phyloP scores from a whole-genome alignment of 352 stramenopile species.

The Globisporangium recalcitrans region DNA sequence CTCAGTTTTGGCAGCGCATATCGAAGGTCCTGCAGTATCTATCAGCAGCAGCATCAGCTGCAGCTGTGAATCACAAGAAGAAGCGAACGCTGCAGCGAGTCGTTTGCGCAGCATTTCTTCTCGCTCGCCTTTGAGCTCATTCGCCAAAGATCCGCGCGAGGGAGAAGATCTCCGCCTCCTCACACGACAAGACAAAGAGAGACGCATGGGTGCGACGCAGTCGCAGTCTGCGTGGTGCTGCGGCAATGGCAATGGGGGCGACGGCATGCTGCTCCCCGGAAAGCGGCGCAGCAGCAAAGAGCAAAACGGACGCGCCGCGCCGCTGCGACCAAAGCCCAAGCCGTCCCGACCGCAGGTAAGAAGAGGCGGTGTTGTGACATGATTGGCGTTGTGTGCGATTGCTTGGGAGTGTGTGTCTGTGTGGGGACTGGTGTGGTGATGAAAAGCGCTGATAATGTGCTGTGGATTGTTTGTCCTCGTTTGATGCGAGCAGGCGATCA shows the following conservation, averaged over 20 bases:
- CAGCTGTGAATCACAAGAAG: neutral
- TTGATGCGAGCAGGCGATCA: constrained; percentile 45
- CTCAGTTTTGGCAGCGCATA: neutral
- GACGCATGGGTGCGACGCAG: constrained; percentile 34
- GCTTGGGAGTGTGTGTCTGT: neutral
- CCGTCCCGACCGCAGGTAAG: constrained; percentile 26
- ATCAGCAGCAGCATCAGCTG: neutral
- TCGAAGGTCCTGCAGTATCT: neutral
- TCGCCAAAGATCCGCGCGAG: constrained; percentile 4
- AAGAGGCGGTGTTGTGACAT: neutral
- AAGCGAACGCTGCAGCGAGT: neutral
- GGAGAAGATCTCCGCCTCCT: neutral
- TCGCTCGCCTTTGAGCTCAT: neutral
- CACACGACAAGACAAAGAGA: neutral
- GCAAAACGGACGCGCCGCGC: constrained; percentile 31
- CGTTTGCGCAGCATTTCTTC: neutral
- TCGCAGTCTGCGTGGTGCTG: constrained; percentile 47
- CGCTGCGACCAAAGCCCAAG: constrained; percentile 18
- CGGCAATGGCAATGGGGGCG: constrained; percentile 33
- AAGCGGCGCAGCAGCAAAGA: constrained; percentile 31
- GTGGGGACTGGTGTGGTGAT: neutral
- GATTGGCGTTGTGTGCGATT: constrained; percentile 1
- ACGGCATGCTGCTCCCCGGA: constrained; percentile 28
- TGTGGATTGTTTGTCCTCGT: neutral
- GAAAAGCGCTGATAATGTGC: too few relatives aligned